A percentile compares a stretch with the other conserved stretches of the same genome.
Conservation (phyloP, 352 stramenopile species). For the Peronospora belbahrii region DNA sequence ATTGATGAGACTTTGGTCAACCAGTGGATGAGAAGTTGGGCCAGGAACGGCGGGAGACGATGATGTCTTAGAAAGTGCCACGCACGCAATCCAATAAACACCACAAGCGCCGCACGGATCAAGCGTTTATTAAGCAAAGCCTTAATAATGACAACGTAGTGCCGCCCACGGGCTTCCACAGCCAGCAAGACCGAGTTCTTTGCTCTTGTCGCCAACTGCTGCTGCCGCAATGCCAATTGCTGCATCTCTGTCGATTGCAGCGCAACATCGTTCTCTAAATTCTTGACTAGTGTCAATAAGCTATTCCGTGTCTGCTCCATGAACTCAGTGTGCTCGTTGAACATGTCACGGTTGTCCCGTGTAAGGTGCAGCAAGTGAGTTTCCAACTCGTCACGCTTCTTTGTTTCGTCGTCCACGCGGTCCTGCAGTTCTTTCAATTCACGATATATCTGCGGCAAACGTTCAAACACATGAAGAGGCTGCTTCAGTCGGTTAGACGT, state of each 20-base stretch:
- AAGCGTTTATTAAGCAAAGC: slow-evolving; percentile 41
- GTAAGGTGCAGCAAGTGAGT: slow-evolving; percentile 55
- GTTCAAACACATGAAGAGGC: slow-evolving; percentile 57
- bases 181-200: slow-evolving; percentile 43
- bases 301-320: slow-evolving; percentile 46
- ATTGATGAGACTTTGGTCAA: slow-evolving; percentile 47
- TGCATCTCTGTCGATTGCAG: slow-evolving; percentile 62
- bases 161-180: slow-evolving; percentile 30
- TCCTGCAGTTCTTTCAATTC: slow-evolving; percentile 61
- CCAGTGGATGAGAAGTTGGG: slow-evolving; percentile 53
- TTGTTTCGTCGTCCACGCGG: slow-evolving; percentile 57
- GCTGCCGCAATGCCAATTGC: slow-evolving; percentile 26
- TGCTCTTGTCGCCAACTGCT: slow-evolving; percentile 27
- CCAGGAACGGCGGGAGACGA: slow-evolving; percentile 48
- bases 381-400: slow-evolving; percentile 63
- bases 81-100: slow-evolving; percentile 36
- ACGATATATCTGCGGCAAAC: slow-evolving; percentile 55
- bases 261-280: slow-evolving; percentile 49
- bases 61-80: slow-evolving; percentile 48
- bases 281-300: slow-evolving; percentile 49
- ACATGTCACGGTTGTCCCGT: slow-evolving; percentile 48
- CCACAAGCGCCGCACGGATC: slow-evolving; percentile 44
- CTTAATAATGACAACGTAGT: slow-evolving; percentile 29
- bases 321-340: slow-evolving; percentile 42
- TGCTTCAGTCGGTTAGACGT: slow-evolving; percentile 15